A percentile compares a stretch with the other conserved stretches of the same genome.
These are phyloP conservation scores for Phaeosphaeriaceae sp. DNA, from an alignment of 2,329 filamentous ascomycete genomes.

Conservation along the genomic window DNA sequence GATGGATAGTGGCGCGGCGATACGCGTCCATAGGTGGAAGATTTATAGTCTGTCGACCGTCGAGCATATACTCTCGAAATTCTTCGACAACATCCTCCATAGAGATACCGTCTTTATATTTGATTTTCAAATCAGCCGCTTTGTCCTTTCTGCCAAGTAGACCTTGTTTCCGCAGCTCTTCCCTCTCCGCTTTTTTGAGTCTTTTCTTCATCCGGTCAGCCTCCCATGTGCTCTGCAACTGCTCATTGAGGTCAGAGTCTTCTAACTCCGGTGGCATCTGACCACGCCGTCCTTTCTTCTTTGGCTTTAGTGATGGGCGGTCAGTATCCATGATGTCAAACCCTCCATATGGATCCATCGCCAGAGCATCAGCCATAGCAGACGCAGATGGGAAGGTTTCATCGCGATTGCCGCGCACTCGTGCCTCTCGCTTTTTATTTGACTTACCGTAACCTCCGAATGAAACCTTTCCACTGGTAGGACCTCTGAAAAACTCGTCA, in stretches of 20 bases:
- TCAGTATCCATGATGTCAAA: conserved; percentile 89
- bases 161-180: conserved; percentile 54
- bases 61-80: conserved; percentile 72
- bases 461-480: conserved; percentile 21
- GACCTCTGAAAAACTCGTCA: conserved; percentile 49
- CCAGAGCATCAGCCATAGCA: conserved; percentile 63
- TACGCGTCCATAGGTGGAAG: conserved; percentile 85
- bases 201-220: conserved; percentile 55
- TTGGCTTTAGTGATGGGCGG: conserved; percentile 69
- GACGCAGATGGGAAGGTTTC: conserved; percentile 59
- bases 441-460: conserved; percentile 31
- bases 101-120: conserved; percentile 75
- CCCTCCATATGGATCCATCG: conserved; percentile 67
- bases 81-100: conserved; percentile 75
- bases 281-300: conserved; percentile 67
- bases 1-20: conserved; percentile 79
- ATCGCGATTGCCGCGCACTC: conserved; percentile 21
- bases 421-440: conserved; percentile 30
- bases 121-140: conserved; percentile 63
- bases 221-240: conserved; percentile 51
- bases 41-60: conserved; percentile 68
- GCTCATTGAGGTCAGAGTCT: conserved; percentile 52
- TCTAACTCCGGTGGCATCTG: conserved; percentile 56
- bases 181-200: conserved; percentile 55
- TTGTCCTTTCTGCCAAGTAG: conserved; percentile 53